Base-by-base conservation (phyloP, 257 asterid genomes). In the Nicotiana otophora region DNA sequence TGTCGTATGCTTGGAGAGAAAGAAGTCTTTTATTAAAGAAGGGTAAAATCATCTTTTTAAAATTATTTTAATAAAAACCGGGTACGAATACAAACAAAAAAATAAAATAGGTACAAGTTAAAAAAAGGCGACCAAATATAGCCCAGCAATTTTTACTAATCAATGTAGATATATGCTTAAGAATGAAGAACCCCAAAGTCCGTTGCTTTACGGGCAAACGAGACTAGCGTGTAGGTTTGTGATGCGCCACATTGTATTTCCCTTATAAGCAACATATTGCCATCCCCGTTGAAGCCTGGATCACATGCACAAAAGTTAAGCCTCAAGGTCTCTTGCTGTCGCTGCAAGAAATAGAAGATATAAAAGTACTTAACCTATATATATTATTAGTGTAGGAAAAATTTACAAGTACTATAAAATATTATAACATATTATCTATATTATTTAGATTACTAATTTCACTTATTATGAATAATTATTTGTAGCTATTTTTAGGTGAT, bases 151-250 rank as follows among this genome's bases (percentile, higher is more conserved):
- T 70, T 19, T n/a, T 42, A 70, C 39, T 39, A 69, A 19, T 19
- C 4, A 69, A 70, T 70, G 78, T 31, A 69, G 55, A 42, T 20
- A 57, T 70, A 42, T 42, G 78, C 36, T 70, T 70, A 42, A 12
- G 34, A 20, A 70, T 12, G 60, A 42, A 42, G 7, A 39, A 39
- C 30, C 54, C 36, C 30, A 10, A 28, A 10, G 55, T 14, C 57
- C n/a, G 34, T 20, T 70, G 58, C 78, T 70, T 42, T 70, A 20
- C 7, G n/a, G 58, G 36, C 78, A 42, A 70, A 70, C 4, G 55
- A 42, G 20, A 70, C 36, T 70, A 42, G 78, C 78, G 78, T 42
- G 60, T 42, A 42, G 20, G 78, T 42, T 70, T 12, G 12, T 70
- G 34, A 70, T 20, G 33, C n/a, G 78, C 36, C 60, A 70, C 60